These are phyloP conservation scores for Blastocystis sp. DNA, from an alignment of 352 stramenopile genomes.

Conservation along the genomic window DNA sequence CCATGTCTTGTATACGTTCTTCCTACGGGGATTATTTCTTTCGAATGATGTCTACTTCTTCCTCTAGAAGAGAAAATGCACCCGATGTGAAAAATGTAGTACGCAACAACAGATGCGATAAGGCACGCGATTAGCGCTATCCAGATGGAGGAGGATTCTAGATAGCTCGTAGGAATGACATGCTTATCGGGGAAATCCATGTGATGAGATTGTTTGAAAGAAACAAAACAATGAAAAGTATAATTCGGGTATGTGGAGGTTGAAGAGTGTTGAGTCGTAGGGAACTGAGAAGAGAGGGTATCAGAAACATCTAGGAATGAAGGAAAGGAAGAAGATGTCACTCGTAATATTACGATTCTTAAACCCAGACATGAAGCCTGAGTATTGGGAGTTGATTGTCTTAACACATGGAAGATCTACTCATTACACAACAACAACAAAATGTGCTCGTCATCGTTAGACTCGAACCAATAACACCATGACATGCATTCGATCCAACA, in stretches of 20 bases:
- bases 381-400: too few species aligned
- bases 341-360: too few species aligned
- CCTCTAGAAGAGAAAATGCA: neutral
- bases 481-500: neutral
- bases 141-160: neutral
- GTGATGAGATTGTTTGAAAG: neutral
- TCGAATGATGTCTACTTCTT: neutral
- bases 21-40: slow-evolving; percentile 14
- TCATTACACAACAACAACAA: neutral
- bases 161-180: neutral
- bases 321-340: too few species aligned
- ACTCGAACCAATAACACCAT: neutral
- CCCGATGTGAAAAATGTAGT: neutral
- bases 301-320: too few species aligned
- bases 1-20: slow-evolving; percentile 37
- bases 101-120: neutral
- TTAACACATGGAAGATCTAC: too few species aligned
- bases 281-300: too few species aligned
- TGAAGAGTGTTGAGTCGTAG: too few species aligned
- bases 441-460: neutral
- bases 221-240: too few species aligned
- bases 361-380: too few species aligned
- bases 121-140: neutral
- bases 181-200: neutral
- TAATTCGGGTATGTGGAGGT: too few species aligned